Conservation (phyloP, 306 rosid genomes). For the Oemleria cerasiformis region DNA sequence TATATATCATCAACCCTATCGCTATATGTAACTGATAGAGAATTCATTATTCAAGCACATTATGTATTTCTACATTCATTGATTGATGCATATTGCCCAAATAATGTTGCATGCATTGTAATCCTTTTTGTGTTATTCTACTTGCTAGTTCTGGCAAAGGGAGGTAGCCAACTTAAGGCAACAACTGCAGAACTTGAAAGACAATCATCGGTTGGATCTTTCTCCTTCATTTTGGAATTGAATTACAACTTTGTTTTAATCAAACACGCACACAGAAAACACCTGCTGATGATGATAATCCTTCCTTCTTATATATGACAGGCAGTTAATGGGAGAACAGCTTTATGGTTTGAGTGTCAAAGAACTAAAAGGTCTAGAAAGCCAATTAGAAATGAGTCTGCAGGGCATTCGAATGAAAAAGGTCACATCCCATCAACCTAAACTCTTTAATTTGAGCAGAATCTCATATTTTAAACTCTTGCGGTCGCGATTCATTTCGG, state of each 20-base stretch:
- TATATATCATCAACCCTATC: too few species aligned
- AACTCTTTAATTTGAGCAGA: background rate
- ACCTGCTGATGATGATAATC: background rate
- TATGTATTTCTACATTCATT: background rate
- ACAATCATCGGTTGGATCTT: slow-evolving; percentile 54
- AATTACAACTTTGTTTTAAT: background rate
- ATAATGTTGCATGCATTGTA: slow-evolving; percentile 5
- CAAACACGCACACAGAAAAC: background rate
- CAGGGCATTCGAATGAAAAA: slow-evolving; percentile 57
- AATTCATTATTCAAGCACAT: too few species aligned
- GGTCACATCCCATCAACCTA: slow-evolving; percentile 29
- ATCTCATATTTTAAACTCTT: background rate
- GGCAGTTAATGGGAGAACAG: slow-evolving; percentile 65
- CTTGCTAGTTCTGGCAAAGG: slow-evolving; percentile 71
- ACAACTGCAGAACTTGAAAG: slow-evolving; percentile 70
- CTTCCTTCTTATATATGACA: slow-evolving; percentile 24
- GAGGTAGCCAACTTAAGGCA: slow-evolving; percentile 73
- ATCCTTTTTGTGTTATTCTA: background rate
- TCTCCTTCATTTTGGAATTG: slow-evolving; percentile 11
- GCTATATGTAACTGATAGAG: too few species aligned
- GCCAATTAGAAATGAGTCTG: slow-evolving; percentile 57
- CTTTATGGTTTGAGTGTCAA: slow-evolving; percentile 51
- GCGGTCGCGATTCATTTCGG: background rate
- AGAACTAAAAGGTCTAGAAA: slow-evolving; percentile 63
- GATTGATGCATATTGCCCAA: background rate